Conservation (phyloP, 306 rosid species). For the Pyrus betulifolia region DNA sequence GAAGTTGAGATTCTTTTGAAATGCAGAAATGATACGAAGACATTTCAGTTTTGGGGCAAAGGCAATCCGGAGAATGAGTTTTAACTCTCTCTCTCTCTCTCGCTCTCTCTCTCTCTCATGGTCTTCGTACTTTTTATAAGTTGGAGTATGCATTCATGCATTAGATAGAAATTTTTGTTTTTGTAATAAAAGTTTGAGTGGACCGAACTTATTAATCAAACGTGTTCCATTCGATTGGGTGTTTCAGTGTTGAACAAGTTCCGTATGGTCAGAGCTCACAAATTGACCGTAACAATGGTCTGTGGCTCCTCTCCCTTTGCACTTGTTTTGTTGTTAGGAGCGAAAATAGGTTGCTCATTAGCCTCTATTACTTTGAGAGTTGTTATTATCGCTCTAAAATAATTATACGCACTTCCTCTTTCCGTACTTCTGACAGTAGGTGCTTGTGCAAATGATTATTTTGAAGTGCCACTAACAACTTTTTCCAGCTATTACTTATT, state of each 20-base stretch:
- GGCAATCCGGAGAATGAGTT: constrained; percentile 38
- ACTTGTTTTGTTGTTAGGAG: too few species aligned
- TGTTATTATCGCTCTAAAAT: too few species aligned
- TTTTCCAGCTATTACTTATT: accelerated
- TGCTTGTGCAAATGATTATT: too few species aligned
- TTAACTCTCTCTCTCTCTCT: background rate
- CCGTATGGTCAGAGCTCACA: background rate
- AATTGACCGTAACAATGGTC: background rate
- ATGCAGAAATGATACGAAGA: constrained; percentile 54
- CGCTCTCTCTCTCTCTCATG: background rate
- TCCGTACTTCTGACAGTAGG: too few species aligned
- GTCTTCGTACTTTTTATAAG: constrained; percentile 21
- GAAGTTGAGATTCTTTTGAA: background rate
- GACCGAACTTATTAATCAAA: constrained; percentile 5
- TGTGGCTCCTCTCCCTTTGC: too few species aligned
- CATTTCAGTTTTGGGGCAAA: constrained; percentile 48
- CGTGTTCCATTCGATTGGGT: constrained; percentile 10
- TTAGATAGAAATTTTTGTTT: constrained; percentile 35
- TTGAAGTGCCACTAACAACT: background rate
- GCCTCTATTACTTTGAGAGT: too few species aligned
- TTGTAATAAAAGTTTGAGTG: constrained; percentile 34
- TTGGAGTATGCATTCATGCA: constrained; percentile 23
- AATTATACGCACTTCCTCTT: too few species aligned
- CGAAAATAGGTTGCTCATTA: too few species aligned
- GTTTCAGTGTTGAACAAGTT: constrained; percentile 11